Base-by-base conservation (phyloP, 768 basidiomycete genomes). In the Myochromella boudieri region DNA sequence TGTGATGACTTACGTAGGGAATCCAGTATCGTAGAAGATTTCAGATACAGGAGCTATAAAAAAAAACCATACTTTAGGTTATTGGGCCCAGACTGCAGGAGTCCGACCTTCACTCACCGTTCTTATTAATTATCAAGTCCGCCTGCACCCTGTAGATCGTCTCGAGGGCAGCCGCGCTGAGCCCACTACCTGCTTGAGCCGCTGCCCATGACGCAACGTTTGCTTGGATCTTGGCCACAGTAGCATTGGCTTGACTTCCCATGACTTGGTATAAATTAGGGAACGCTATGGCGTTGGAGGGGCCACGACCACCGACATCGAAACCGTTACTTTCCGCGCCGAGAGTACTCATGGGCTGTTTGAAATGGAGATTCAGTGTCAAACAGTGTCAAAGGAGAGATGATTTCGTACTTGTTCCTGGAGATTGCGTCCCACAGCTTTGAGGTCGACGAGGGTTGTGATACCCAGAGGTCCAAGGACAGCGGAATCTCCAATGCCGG, bases 381-480 rank as follows among this genome's bases (percentile, higher is more conserved):
- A 21, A 28, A 27, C 11, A 15, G 22, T 24, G 31, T 17, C 14
- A 11, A 29, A 1, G 22, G 17, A 24, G 21, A 10, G 40, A 24
- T 9, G 21, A 22, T 20, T 12, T 36, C 53, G 4, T 39, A 69
- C 72, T 65, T 80, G 78, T 54, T 81, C 80, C 58, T 81, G 80
- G 20, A 82, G 68, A 57, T 83, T 81, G 60, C 69, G 71, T 5
- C 80, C 80, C 4, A 82, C 78, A 4, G 70, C 72, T 50, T 69
- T 69, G 22, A 80, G 62, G 45, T 78, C 61, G 31, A 80, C 62
- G n/a, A 66, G 60, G 3, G 74, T 69, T 10, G 54, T 58, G 56
- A 84, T 78, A 0, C 74, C 77, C 17, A 82, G 65, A 1, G 71
- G 63, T 1, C 55, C 56, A 0, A 83, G 72, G 17, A 76, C 33